Evolutionary conservation across 2,329 filamentous ascomycete species (phyloP).

Genomic region (Ophiosphaerella korrae): DNA sequence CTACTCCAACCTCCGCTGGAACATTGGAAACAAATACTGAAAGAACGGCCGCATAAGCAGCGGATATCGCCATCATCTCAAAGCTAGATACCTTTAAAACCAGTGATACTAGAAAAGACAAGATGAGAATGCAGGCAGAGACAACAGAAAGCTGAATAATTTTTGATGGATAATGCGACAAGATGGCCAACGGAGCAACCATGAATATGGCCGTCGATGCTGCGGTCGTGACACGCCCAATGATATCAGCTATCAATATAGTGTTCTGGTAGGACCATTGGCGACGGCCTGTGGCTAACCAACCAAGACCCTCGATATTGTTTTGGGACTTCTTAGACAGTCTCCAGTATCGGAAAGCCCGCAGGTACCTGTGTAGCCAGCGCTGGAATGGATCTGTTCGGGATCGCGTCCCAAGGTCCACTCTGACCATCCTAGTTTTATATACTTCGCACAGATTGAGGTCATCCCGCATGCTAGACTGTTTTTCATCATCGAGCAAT

Average conservation of each 20-base stretch:
- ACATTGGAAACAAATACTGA: slow-evolving; percentile 25
- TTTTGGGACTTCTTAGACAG: slow-evolving; percentile 13
- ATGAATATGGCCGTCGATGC: slow-evolving; percentile 23
- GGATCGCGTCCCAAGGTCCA: slow-evolving; percentile 33
- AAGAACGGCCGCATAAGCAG: slow-evolving; percentile 26
- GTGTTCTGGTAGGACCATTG: slow-evolving; percentile 28
- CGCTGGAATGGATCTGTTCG: slow-evolving; percentile 22
- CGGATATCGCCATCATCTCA: slow-evolving; percentile 29
- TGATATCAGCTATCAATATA: slow-evolving; percentile 23
- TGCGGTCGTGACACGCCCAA: slow-evolving; percentile 23
- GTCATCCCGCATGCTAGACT: slow-evolving; percentile 25
- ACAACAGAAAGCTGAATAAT: slow-evolving; percentile 18
- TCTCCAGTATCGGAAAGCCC: slow-evolving; percentile 17
- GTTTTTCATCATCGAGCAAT: slow-evolving; percentile 24
- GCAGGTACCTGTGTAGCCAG: slow-evolving; percentile 20
- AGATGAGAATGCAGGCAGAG: slow-evolving; percentile 19
- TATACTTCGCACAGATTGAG: slow-evolving; percentile 38
- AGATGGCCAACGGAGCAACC: slow-evolving; percentile 21
- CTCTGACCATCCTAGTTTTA: slow-evolving; percentile 42
- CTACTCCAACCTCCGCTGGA: too few species aligned
- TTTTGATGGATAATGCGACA: slow-evolving; percentile 20
- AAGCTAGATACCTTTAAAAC: slow-evolving; percentile 28
- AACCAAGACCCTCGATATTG: slow-evolving; percentile 9
- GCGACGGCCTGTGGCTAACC: slow-evolving; percentile 1
- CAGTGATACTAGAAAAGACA: slow-evolving; percentile 24